Evolutionary conservation across 2,329 filamentous ascomycete species (phyloP), one percentile per base, ranked within the genome.

Genomic region (Neoarthrinium moseri): DNA sequence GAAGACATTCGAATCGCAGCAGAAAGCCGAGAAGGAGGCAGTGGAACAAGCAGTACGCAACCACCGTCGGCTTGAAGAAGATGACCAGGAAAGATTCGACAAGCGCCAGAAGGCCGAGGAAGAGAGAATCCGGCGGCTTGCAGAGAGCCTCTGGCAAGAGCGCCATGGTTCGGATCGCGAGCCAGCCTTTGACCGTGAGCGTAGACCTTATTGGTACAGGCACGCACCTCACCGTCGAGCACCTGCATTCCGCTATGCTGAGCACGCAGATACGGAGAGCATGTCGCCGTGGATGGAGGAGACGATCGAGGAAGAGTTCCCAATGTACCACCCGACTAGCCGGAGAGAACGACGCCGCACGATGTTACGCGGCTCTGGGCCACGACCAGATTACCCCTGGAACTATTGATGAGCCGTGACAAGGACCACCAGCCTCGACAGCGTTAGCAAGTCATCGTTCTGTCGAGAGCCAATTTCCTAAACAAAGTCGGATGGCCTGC

Each of bases 231-330:
- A 23, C 15, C 21, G 6, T 15, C 20, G 5, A 2, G 33, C 38
- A 13, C 22, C 37, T 22, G 22, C 37, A n/a, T 24, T n/a, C 22
- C 15, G 18, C 10, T 30, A 41, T 30, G 8, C n/a, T n/a, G n/a
- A 29, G 8, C n/a, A 29, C n/a, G n/a, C 26, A 20, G 13, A 17
- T 6, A 27, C 18, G 27, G 26, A 29, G 8, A n/a, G n/a, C 26
- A 29, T 29, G 26, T 29, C 23, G 29, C 39, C 39, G 11, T 44
- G 41, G 41, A n/a, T 29, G 20, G 41, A 36, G 23, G 41, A 36
- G 41, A 44, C 24, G 15, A 17, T 17, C 6, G 27, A 41, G 38
- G 23, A 41, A 41, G 23, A 30, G 15, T 18, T 29, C 17, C 38
- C 38, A 20, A 8, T 15, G 6, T 41, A 41, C 38, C 24, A 41